A percentile compares a stretch with the other conserved stretches of the same genome.
Conservation (phyloP, 208 protist genomes). For the Trypanosoma platydactyli region DNA sequence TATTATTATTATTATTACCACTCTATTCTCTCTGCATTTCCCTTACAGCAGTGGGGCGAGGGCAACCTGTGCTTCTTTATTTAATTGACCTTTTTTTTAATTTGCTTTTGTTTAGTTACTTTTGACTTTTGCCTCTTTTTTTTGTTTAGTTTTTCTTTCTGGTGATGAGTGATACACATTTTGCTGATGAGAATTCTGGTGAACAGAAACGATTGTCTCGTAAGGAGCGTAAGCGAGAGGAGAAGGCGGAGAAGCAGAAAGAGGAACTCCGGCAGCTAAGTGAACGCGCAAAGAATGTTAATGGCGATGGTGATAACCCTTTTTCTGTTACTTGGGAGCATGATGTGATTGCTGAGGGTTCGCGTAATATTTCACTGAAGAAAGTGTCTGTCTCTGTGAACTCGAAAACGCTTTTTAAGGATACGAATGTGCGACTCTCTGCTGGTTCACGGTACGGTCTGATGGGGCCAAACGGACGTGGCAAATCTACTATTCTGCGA, state of each 20-base stretch:
- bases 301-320: conserved; percentile 70
- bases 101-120: conserved; percentile 2
- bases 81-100: conserved; percentile 18
- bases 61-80: too few relatives aligned
- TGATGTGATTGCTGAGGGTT: conserved; percentile 57
- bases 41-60: too few relatives aligned
- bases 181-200: too few relatives aligned
- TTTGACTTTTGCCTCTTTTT: too few relatives aligned
- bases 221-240: conserved; percentile 69
- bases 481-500: conserved; percentile 95
- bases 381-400: conserved; percentile 86
- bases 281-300: conserved; percentile 59
- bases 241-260: conserved; percentile 56
- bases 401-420: conserved; percentile 81
- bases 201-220: conserved; percentile 34
- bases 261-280: conserved; percentile 59
- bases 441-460: conserved; percentile 93
- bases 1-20: conserved; percentile 5
- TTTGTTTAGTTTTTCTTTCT: too few relatives aligned
- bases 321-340: conserved; percentile 80
- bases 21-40: too few relatives aligned
- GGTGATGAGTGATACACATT: too few relatives aligned
- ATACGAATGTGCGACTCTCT: conserved; percentile 75
- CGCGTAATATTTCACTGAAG: conserved; percentile 84
- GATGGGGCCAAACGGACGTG: conserved; percentile 95